These are phyloP conservation scores for Aspergillus sp. DNA, from an alignment of 2,329 filamentous ascomycete genomes.

Conservation along the genomic window DNA sequence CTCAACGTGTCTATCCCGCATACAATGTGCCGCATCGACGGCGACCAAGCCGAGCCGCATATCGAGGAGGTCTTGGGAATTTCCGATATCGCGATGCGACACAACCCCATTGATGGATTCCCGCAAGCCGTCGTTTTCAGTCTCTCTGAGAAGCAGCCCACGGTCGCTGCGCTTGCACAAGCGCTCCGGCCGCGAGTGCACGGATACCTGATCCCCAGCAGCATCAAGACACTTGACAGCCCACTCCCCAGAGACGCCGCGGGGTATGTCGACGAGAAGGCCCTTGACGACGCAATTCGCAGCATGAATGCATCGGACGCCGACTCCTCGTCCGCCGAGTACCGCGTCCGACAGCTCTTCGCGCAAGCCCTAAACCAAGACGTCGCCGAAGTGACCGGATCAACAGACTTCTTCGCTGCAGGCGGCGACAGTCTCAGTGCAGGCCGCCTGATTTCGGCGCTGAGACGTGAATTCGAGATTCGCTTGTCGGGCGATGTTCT, in stretches of 20 bases:
- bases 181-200: conserved; percentile 15
- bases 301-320: neutral
- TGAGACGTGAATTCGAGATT: conserved; percentile 52
- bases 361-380: conserved; percentile 46
- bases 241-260: conserved; percentile 35
- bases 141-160: neutral
- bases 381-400: conserved; percentile 38
- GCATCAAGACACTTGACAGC: conserved; percentile 33
- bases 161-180: neutral
- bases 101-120: conserved; percentile 3
- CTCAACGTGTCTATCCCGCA: conserved; percentile 24
- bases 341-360: conserved; percentile 47
- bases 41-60: neutral
- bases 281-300: conserved; percentile 29
- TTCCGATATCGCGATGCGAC: conserved; percentile 15
- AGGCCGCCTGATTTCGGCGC: conserved; percentile 52
- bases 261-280: conserved; percentile 36
- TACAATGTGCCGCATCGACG: neutral
- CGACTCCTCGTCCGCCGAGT: conserved; percentile 30
- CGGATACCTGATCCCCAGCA: conserved; percentile 41
- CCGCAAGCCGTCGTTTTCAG: neutral
- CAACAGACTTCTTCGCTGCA: conserved; percentile 54
- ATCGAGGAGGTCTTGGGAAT: neutral
- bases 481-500: conserved; percentile 53
- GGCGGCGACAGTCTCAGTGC: conserved; percentile 58